Conservation (phyloP, 768 basidiomycete genomes). For the Leccinum obscurum region DNA sequence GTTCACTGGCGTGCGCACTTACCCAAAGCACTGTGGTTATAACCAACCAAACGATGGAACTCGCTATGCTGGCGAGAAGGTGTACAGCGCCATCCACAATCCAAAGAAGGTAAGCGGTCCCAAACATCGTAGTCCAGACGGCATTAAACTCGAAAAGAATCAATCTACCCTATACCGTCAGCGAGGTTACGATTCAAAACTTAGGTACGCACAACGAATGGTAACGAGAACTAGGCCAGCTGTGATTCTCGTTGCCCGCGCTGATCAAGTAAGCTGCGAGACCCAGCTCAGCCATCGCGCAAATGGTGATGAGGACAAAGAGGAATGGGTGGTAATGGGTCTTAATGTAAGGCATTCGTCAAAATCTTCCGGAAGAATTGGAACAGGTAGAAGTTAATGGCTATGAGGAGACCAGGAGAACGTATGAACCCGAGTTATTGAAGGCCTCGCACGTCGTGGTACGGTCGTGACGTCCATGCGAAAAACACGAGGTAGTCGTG, state of each 20-base stretch:
- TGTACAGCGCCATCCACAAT: slow-evolving; percentile 64
- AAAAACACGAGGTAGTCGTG: slow-evolving; percentile 32
- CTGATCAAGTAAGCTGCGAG: slow-evolving; percentile 74
- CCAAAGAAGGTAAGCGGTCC: slow-evolving; percentile 70
- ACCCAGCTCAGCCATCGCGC: slow-evolving; percentile 70
- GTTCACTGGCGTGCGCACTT: slow-evolving; percentile 20
- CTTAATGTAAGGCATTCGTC: slow-evolving; percentile 44
- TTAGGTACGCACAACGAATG: slow-evolving; percentile 55
- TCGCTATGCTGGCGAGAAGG: slow-evolving; percentile 73
- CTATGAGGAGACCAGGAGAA: slow-evolving; percentile 14
- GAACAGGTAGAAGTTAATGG: slow-evolving; percentile 13
- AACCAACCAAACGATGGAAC: slow-evolving; percentile 73
- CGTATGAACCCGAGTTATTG: slow-evolving; percentile 16
- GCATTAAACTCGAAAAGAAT: slow-evolving; percentile 64
- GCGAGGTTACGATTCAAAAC: background rate
- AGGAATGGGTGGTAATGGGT: slow-evolving; percentile 62
- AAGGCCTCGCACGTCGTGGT: slow-evolving; percentile 23
- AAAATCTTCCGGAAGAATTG: slow-evolving; percentile 10
- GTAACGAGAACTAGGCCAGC: slow-evolving; percentile 63
- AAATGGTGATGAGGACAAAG: slow-evolving; percentile 63
- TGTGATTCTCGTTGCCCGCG: slow-evolving; percentile 59
- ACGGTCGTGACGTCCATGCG: slow-evolving; percentile 32
- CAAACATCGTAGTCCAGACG: slow-evolving; percentile 75
- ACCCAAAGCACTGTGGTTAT: slow-evolving; percentile 71
- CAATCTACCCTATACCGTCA: slow-evolving; percentile 37